Conservation (phyloP, 2,329 filamentous ascomycete genomes). For the Stachybotrys elegans region DNA sequence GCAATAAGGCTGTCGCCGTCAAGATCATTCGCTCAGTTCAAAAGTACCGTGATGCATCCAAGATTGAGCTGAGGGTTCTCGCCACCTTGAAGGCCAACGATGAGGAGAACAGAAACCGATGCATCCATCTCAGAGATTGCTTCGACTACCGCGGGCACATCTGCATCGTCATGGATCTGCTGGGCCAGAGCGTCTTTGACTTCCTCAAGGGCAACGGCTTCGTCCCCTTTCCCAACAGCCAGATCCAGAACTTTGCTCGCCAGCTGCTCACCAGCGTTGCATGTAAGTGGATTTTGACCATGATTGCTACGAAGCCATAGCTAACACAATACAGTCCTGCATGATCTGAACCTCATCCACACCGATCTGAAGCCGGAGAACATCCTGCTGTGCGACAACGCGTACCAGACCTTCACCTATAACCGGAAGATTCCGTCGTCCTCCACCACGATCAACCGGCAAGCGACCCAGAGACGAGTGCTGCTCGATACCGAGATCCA, state of each 20-base stretch:
- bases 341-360: conserved; percentile 95
- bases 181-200: conserved; percentile 96
- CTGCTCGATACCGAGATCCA: conserved; percentile 65
- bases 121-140: conserved; percentile 92
- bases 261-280: conserved; percentile 98
- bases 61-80: conserved; percentile 89
- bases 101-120: conserved; percentile 85
- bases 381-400: conserved; percentile 60
- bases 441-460: conserved; percentile 52
- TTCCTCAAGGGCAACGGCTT: conserved; percentile 95
- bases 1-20: conserved; percentile 78
- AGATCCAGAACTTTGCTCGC: conserved; percentile 94
- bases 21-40: conserved; percentile 98
- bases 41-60: conserved; percentile 93
- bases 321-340: conserved; percentile 60
- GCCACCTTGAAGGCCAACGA: conserved; percentile 92
- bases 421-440: conserved; percentile 66
- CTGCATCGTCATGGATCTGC: conserved; percentile 71
- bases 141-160: conserved; percentile 98
- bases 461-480: conserved; percentile 59
- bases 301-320: not conserved
- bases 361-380: conserved; percentile 73
- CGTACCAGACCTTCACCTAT: conserved; percentile 67
- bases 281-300: conserved; percentile 63
- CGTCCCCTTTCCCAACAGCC: conserved; percentile 95